Percentiles rank a stretch among this genome's conserved stretches.
Evolutionary conservation across 192 early-diverging fungal species (phyloP).

Genomic region (Gonapodya sp.): DNA sequence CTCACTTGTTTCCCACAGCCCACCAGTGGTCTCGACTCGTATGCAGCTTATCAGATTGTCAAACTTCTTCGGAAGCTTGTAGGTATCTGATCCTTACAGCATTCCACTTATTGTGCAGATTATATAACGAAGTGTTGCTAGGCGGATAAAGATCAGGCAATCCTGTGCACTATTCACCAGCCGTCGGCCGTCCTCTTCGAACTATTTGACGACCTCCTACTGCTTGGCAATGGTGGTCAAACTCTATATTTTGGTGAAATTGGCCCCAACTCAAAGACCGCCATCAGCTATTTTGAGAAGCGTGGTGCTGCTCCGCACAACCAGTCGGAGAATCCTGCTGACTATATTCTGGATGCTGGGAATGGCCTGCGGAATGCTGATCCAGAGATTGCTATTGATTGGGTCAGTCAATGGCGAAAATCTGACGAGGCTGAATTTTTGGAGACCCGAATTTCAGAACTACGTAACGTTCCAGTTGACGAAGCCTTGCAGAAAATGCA

Average conservation of each 20-base stretch:
- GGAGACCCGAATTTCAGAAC: conserved; percentile 12
- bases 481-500: not conserved
- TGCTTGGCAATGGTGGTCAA: conserved; percentile 69
- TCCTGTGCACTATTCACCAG: conserved; percentile 78
- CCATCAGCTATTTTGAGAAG: conserved; percentile 64
- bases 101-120: no score
- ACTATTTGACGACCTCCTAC: conserved; percentile 71
- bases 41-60: conserved; percentile 63
- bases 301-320: conserved; percentile 59
- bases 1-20: no score
- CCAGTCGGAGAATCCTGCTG: conserved; percentile 63
- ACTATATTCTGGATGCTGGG: conserved; percentile 63
- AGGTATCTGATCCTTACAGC: no score
- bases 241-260: conserved; percentile 76
- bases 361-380: conserved; percentile 11
- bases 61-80: conserved; percentile 60
- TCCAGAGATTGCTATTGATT: conserved; percentile 35
- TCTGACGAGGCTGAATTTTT: conserved; percentile 29
- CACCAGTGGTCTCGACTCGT: conserved; percentile 13
- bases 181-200: conserved; percentile 73
- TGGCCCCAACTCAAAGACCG: conserved; percentile 47
- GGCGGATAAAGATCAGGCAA: conserved; percentile 54
- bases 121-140: no score
- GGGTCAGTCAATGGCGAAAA: conserved; percentile 61
- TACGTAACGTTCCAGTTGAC: conserved; percentile 26